Evolutionary conservation across 1,139 yeast species (phyloP).

Genomic region (Diutina mesorugosa): DNA sequence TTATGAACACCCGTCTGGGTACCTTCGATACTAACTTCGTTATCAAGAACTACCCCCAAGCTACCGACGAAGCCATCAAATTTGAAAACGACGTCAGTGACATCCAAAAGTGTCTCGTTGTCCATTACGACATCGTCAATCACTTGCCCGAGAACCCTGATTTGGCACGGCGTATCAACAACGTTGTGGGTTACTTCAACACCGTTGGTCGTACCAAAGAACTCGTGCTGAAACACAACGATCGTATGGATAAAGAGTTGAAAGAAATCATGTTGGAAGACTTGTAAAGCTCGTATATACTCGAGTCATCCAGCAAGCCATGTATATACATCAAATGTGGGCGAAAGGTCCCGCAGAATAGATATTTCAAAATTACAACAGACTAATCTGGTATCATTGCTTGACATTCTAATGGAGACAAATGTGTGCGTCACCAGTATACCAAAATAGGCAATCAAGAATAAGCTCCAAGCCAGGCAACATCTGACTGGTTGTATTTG

Average conservation of each 20-base stretch:
- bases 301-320: neutral
- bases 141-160: constrained; percentile 6
- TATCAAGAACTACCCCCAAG: constrained; percentile 41
- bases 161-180: constrained; percentile 15
- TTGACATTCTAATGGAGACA: too few species aligned
- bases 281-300: constrained; percentile 5
- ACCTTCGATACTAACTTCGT: constrained; percentile 32
- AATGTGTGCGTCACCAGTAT: too few species aligned
- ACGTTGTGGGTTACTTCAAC: constrained; percentile 44
- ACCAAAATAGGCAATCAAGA: too few species aligned
- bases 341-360: too few species aligned
- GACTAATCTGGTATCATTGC: too few species aligned
- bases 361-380: too few species aligned
- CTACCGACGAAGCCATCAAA: constrained; percentile 49
- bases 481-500: too few species aligned
- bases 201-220: constrained; percentile 38
- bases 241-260: constrained; percentile 14
- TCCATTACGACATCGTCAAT: constrained; percentile 15
- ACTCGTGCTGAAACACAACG: constrained; percentile 8
- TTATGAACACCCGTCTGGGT: constrained; percentile 28
- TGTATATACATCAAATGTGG: too few species aligned
- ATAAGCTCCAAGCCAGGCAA: too few species aligned
- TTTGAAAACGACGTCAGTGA: constrained; percentile 45
- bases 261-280: constrained; percentile 15
- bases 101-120: constrained; percentile 26